Percentiles rank a stretch among this genome's conserved stretches.
Evolutionary conservation across 176 grass and related monocot species (phyloP).

Genomic region (Saccharum officinarum): DNA sequence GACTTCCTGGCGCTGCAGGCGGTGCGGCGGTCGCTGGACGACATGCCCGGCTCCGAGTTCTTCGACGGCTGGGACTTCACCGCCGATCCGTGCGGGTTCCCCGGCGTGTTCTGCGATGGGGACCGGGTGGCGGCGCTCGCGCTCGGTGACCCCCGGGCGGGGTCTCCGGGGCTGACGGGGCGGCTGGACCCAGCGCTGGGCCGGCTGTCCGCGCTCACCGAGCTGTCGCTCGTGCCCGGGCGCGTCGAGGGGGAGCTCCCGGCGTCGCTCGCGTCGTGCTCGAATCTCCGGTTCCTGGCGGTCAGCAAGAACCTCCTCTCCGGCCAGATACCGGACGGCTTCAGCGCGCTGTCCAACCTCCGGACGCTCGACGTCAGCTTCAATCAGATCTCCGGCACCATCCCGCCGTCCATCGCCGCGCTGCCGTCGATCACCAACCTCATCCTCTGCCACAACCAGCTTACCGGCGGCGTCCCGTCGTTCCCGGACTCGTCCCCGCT

Average conservation of each 20-base stretch:
- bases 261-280: constrained; percentile 43
- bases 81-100: constrained; percentile 76
- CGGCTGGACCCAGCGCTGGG: constrained; percentile 69
- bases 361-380: constrained; percentile 94
- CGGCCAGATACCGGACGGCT: constrained; percentile 54
- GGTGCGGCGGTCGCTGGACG: constrained; percentile 71
- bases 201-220: constrained; percentile 60
- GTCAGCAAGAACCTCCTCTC: constrained; percentile 95
- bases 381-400: constrained; percentile 72
- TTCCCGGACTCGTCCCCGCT: constrained; percentile 66
- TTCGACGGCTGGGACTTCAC: constrained; percentile 93
- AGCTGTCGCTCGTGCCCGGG: constrained; percentile 85
- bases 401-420: constrained; percentile 55
- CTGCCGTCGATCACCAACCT: constrained; percentile 70
- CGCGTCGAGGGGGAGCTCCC: constrained; percentile 73
- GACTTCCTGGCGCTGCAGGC: constrained; percentile 94
- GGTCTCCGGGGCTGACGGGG: constrained; percentile 73
- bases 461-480: constrained; percentile 60
- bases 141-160: constrained; percentile 81
- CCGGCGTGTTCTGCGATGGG: constrained; percentile 74
- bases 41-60: constrained; percentile 89
- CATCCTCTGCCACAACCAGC: constrained; percentile 85
- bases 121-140: constrained; percentile 64
- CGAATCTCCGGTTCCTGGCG: constrained; percentile 73
- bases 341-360: constrained; percentile 62